phyloP scores from a whole-genome alignment of 352 stramenopile species.

The Blastocystis sp. region DNA sequence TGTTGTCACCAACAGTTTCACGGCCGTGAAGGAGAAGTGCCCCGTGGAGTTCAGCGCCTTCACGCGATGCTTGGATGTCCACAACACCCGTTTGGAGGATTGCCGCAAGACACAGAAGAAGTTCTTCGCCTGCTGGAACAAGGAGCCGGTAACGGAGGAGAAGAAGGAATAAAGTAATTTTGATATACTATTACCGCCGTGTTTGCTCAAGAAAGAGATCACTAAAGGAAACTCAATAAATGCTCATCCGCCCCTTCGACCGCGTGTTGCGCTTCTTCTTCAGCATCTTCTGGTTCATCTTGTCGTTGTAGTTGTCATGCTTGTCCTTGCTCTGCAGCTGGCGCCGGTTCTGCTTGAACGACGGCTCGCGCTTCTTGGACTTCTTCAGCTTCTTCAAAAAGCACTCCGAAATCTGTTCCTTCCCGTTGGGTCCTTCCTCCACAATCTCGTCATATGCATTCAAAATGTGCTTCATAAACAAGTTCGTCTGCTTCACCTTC shows the following conservation, averaged over 20 bases:
- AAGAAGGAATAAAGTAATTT: slow-evolving; percentile 68
- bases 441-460: slow-evolving; percentile 43
- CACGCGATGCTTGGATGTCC: slow-evolving; percentile 30
- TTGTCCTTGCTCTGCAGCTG: slow-evolving; percentile 24
- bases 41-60: slow-evolving; percentile 61
- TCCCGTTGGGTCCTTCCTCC: slow-evolving; percentile 8
- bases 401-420: slow-evolving; percentile 43
- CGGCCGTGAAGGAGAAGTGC: slow-evolving; percentile 51
- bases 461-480: slow-evolving; percentile 64
- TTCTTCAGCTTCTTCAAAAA: slow-evolving; percentile 70
- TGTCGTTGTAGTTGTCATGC: slow-evolving; percentile 36
- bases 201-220: background rate
- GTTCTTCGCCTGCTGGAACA: slow-evolving; percentile 69
- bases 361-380: slow-evolving; percentile 36
- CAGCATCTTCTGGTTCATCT: slow-evolving; percentile 54
- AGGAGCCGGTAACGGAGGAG: slow-evolving; percentile 34
- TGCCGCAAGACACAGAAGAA: slow-evolving; percentile 59
- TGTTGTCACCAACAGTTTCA: slow-evolving; percentile 26
- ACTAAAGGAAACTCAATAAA: slow-evolving; percentile 34
- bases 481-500: slow-evolving; percentile 54
- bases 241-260: slow-evolving; percentile 11
- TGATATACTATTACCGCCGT: slow-evolving; percentile 8
- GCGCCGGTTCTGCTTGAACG: slow-evolving; percentile 40
- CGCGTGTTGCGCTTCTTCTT: slow-evolving; percentile 55
- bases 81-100: slow-evolving; percentile 71